A percentile compares a stretch with the other conserved stretches of the same genome.
Conservation (phyloP, 768 basidiomycete genomes). For the Hericium erinaceus region DNA sequence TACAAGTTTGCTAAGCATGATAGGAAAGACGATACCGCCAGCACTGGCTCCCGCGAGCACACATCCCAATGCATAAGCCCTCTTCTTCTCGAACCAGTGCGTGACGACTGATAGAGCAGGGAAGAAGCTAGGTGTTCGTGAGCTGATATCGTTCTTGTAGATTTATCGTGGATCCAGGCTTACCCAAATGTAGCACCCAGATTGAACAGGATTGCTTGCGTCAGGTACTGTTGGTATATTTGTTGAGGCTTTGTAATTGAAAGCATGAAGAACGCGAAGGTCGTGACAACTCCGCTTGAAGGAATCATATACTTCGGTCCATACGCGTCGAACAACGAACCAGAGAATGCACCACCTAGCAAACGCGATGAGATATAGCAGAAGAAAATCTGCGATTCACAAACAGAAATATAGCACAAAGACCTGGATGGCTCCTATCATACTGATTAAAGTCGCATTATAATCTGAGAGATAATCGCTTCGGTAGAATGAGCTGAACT, state of each 20-base stretch:
- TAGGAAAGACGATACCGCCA: slow-evolving; percentile 43
- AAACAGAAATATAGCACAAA: slow-evolving; percentile 1
- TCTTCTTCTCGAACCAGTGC: slow-evolving; percentile 27
- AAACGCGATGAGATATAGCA: background rate
- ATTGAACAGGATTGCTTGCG: slow-evolving; percentile 23
- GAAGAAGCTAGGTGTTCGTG: slow-evolving; percentile 18
- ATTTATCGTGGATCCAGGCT: background rate
- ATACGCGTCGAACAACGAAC: background rate
- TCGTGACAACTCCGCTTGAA: slow-evolving; percentile 15
- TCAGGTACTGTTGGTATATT: slow-evolving; percentile 22
- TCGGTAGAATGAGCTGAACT: slow-evolving; percentile 3
- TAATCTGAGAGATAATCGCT: slow-evolving; percentile 3
- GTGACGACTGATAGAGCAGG: slow-evolving; percentile 23
- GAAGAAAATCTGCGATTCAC: background rate
- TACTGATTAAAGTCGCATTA: background rate
- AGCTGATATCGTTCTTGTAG: background rate
- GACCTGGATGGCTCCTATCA: background rate
- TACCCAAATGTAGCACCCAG: slow-evolving; percentile 20
- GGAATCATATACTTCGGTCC: slow-evolving; percentile 16
- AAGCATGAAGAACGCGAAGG: slow-evolving; percentile 20
- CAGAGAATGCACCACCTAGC: background rate
- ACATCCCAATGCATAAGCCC: slow-evolving; percentile 29
- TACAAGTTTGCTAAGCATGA: slow-evolving; percentile 39
- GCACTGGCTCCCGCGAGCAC: slow-evolving; percentile 30
- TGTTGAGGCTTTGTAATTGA: slow-evolving; percentile 17